These are phyloP conservation scores for Cordyceps sp. DNA, from an alignment of 2,329 filamentous ascomycete genomes.

Conservation along the genomic window DNA sequence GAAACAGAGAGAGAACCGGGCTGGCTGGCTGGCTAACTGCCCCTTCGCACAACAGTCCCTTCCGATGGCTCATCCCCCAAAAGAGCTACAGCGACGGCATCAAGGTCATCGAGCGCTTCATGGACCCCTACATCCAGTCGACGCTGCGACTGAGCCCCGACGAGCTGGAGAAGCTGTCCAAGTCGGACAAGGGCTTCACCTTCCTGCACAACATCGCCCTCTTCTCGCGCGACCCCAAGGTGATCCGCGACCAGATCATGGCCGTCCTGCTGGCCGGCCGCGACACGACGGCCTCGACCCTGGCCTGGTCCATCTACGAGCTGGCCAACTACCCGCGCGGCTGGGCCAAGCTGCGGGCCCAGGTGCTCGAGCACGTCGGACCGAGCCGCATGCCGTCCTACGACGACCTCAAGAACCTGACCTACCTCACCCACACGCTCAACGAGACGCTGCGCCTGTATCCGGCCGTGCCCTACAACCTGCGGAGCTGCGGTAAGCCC, in stretches of 20 bases:
- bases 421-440: slow-evolving; percentile 57
- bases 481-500: slow-evolving; percentile 25
- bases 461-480: slow-evolving; percentile 65
- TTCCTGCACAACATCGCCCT: slow-evolving; percentile 75
- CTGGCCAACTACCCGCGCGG: slow-evolving; percentile 53
- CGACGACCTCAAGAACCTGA: slow-evolving; percentile 71
- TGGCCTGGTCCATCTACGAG: slow-evolving; percentile 75
- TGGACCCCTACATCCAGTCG: slow-evolving; percentile 61
- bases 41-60: too few species aligned
- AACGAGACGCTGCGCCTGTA: slow-evolving; percentile 67
- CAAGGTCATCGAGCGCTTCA: slow-evolving; percentile 55
- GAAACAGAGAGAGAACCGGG: too few species aligned
- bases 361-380: slow-evolving; percentile 55
- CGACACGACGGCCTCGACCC: slow-evolving; percentile 71
- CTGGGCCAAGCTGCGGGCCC: slow-evolving; percentile 52
- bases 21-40: too few species aligned
- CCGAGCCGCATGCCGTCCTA: slow-evolving; percentile 49
- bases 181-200: slow-evolving; percentile 58
- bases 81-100: slow-evolving; percentile 47
- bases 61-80: slow-evolving; percentile 47
- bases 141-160: slow-evolving; percentile 50
- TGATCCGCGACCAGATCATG: slow-evolving; percentile 74
- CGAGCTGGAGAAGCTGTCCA: slow-evolving; percentile 53
- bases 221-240: slow-evolving; percentile 55
- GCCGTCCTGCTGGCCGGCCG: slow-evolving; percentile 70